Base-by-base conservation (phyloP, 2,329 filamentous ascomycete genomes). In the Madurella fahalii region DNA sequence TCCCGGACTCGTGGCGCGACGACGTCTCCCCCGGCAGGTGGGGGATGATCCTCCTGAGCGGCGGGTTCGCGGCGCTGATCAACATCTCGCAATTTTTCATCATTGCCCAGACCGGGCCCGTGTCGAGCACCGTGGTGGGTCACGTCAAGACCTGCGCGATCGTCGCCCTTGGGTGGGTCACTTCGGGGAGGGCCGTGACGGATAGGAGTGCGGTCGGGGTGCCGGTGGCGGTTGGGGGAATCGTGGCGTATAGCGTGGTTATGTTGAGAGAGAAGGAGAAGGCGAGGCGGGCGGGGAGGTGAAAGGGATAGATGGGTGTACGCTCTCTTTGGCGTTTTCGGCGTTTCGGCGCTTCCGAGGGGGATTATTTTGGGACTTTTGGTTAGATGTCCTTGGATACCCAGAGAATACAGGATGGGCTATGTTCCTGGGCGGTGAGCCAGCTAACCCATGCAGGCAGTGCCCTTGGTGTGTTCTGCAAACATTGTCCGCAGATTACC, bases 111-210 rank as follows among this genome's bases (percentile, higher is more conserved):
- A 81, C 79, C 0, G 83, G 83, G 0, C 80, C 83, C 0, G 82
- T 86, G 4, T 82, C 82, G 8, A 85, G 82, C 61, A 85, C 83
- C 0, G 82, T 87, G 1, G 82, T 86, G 15, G 84, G 83, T 0
- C 83, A 86, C 62, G 71, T 84, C 37, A 86, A 86, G 70, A 86
- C 83, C 0, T 85, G 82, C 62, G 79, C 78, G 5, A 85, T 86
- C 59, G 82, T 86, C n/a, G 77, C 77, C 16, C 68, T 86, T 4
- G 83, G 83, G 31, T 86, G 83, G 83, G 71, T 74, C 53, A 74
- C 72, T 0, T 82, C 77, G 11, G 79, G 81, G 9, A 71, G 80
- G n/a, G 74, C 76, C 9, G 75, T 82, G 30, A 76, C 76, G 13
- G 80, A 83, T 63, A 80, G 75, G 66, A 78, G 78, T 5, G 67